Evolutionary conservation across 2,329 filamentous ascomycete genomes (phyloP).

Genomic region (Apiospora phragmitis): DNA sequence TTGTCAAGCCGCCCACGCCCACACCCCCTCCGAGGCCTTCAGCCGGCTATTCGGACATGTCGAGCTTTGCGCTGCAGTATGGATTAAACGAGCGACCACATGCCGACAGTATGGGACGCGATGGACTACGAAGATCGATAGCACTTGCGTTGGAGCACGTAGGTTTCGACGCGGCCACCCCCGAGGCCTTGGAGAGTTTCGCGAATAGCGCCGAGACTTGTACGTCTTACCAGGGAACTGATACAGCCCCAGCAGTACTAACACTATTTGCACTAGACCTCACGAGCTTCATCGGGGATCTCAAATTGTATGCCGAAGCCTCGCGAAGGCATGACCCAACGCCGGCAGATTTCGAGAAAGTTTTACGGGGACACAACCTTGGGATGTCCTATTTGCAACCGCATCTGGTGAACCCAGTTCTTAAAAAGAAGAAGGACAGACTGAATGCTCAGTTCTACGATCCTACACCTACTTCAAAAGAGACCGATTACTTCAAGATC

Average conservation of each 20-base stretch:
- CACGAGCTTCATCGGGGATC: constrained; percentile 46
- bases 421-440: constrained; percentile 30
- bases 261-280: constrained; percentile 42
- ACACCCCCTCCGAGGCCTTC: neutral
- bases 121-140: constrained; percentile 55
- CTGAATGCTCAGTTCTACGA: constrained; percentile 40
- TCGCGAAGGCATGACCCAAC: constrained; percentile 54
- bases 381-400: constrained; percentile 52
- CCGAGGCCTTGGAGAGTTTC: constrained; percentile 61
- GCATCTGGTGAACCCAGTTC: constrained; percentile 56
- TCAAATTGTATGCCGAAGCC: constrained; percentile 47
- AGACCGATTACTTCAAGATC: constrained; percentile 38
- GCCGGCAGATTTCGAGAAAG: constrained; percentile 58
- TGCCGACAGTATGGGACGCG: constrained; percentile 36
- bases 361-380: constrained; percentile 52
- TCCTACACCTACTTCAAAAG: constrained; percentile 36
- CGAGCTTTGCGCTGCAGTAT: constrained; percentile 10
- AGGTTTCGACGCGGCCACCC: constrained; percentile 56
- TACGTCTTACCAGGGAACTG: constrained; percentile 35
- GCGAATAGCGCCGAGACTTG: constrained; percentile 57
- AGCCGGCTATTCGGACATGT: constrained; percentile 10
- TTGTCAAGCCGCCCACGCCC: constrained; percentile 19
- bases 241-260: neutral
- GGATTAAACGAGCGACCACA: constrained; percentile 24
- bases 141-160: constrained; percentile 56